phyloP scores from a whole-genome alignment of 2,329 filamentous ascomycete genomes.

The Aureobasidium sp. region DNA sequence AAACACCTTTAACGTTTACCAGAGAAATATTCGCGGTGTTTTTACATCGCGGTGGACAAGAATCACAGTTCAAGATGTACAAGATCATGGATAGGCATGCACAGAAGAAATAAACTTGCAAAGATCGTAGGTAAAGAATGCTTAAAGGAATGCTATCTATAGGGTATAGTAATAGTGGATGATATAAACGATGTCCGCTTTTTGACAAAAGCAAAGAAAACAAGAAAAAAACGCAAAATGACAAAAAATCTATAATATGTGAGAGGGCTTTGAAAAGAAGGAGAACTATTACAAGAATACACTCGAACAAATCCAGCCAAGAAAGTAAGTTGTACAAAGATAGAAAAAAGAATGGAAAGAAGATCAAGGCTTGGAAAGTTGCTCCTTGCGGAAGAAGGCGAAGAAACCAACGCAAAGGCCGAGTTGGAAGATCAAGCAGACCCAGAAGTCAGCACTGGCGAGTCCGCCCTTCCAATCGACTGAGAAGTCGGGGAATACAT shows the following conservation, averaged over 20 bases:
- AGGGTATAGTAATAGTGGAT: neutral
- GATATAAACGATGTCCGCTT: neutral
- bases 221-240: too few relatives aligned
- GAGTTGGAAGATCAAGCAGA: constrained; percentile 49
- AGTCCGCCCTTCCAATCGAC: constrained; percentile 38
- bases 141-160: neutral
- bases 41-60: too few relatives aligned
- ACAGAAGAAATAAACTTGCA: too few relatives aligned
- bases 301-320: neutral
- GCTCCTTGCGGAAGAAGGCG: constrained; percentile 50
- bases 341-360: neutral
- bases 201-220: neutral
- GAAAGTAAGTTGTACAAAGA: neutral
- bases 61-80: too few relatives aligned
- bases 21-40: too few relatives aligned
- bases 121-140: neutral
- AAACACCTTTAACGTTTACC: too few relatives aligned
- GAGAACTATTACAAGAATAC: neutral
- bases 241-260: neutral
- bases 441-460: constrained; percentile 51
- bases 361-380: constrained; percentile 44
- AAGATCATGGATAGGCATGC: too few relatives aligned
- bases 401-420: constrained; percentile 50
- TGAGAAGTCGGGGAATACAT: constrained; percentile 56
- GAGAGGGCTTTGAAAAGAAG: neutral